Evolutionary conservation across 768 basidiomycete genomes (phyloP).

Genomic region (Russula vinacea): DNA sequence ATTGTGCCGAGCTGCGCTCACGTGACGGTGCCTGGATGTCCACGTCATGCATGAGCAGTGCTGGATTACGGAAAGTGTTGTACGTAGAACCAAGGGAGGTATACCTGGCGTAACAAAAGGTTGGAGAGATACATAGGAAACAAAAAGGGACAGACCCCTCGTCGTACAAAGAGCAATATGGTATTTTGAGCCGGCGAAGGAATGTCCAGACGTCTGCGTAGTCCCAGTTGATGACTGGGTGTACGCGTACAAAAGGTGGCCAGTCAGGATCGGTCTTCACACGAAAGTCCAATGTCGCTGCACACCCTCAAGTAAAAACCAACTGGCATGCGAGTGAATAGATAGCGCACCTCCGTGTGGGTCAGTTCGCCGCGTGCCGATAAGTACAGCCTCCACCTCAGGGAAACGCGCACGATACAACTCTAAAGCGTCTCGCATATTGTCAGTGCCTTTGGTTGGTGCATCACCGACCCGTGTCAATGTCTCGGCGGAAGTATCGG

Average conservation of each 20-base stretch:
- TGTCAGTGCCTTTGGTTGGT: constrained; percentile 51
- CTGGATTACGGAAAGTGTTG: constrained; percentile 93
- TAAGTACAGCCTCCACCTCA: constrained; percentile 72
- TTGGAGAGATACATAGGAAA: constrained; percentile 2
- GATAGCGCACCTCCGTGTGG: constrained; percentile 87
- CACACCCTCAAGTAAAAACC: neutral
- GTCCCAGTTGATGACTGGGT: constrained; percentile 95
- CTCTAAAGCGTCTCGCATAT: constrained; percentile 77
- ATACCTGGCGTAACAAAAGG: constrained; percentile 53
- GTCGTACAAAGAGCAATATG: constrained; percentile 89
- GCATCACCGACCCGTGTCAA: constrained; percentile 37
- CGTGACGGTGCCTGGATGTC: constrained; percentile 31
- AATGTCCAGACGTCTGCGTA: constrained; percentile 90
- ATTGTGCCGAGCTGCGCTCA: neutral
- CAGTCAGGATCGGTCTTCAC: constrained; percentile 86
- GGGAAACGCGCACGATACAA: constrained; percentile 66
- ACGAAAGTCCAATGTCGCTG: constrained; percentile 67
- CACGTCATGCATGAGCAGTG: constrained; percentile 45
- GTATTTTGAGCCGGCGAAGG: constrained; percentile 66
- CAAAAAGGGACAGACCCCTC: constrained; percentile 55
- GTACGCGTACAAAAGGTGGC: constrained; percentile 87
- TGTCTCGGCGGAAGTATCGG: constrained; percentile 47
- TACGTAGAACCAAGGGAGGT: constrained; percentile 94
- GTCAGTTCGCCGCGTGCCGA: constrained; percentile 86
- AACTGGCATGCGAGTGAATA: neutral